Conservation (phyloP, 2,329 filamentous ascomycete species). For the Curvularia sp. region DNA sequence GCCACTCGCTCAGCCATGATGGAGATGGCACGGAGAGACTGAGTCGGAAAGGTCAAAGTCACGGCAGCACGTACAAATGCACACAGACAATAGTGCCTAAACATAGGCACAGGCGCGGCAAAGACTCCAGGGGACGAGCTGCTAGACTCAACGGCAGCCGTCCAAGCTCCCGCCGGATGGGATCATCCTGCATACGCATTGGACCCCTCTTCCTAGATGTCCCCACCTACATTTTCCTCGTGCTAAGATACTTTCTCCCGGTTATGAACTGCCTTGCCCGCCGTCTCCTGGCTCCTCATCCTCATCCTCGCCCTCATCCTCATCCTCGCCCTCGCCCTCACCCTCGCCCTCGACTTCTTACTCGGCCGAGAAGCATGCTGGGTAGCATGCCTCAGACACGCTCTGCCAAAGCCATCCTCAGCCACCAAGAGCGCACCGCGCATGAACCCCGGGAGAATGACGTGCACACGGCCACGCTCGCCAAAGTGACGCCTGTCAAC, state of each 20-base stretch:
- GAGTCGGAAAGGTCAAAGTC: background rate
- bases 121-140: background rate
- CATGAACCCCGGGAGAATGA: conserved; percentile 72
- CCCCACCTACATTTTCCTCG: conserved; percentile 31
- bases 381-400: conserved; percentile 43
- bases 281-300: conserved; percentile 23
- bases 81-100: too few relatives aligned
- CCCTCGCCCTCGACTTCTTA: conserved; percentile 14
- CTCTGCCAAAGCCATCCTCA: conserved; percentile 41
- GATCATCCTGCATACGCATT: conserved; percentile 23
- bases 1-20: background rate
- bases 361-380: conserved; percentile 29
- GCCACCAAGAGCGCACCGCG: conserved; percentile 75
- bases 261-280: conserved; percentile 24
- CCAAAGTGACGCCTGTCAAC: conserved; percentile 69
- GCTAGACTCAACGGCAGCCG: conserved; percentile 16
- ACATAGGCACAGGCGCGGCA: too few relatives aligned
- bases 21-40: too few relatives aligned
- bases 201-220: conserved; percentile 19
- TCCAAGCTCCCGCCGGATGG: conserved; percentile 25
- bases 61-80: too few relatives aligned
- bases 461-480: conserved; percentile 68
- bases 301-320: too few relatives aligned
- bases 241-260: conserved; percentile 22
- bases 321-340: too few relatives aligned